Evolutionary conservation across 148 eudicot species (phyloP).

Genomic region (Camellia japonica): DNA sequence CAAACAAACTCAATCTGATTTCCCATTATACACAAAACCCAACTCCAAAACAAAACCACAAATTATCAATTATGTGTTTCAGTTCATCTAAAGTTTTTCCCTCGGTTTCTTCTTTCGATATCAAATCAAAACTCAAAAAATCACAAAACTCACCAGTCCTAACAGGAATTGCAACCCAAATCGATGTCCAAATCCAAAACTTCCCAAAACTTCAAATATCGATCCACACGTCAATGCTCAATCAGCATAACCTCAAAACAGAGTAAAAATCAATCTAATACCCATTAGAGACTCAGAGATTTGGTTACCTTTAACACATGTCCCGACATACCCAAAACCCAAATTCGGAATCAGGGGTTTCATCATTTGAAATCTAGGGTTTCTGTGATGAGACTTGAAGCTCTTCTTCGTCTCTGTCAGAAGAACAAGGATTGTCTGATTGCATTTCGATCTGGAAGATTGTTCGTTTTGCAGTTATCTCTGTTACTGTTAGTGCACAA

Average conservation of each 20-base stretch:
- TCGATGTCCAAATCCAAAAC: background rate
- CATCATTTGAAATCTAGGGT: conserved; percentile 5
- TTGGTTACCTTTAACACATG: conserved; percentile 7
- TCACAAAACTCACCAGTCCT: background rate
- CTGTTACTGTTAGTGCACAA: background rate
- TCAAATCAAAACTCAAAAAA: conserved; percentile 5
- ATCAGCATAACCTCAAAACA: background rate
- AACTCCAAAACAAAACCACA: background rate
- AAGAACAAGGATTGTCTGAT: background rate
- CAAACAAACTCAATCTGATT: background rate
- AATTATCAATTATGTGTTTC: background rate
- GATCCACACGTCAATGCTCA: background rate
- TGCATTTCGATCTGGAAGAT: background rate
- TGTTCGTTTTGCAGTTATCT: conserved; percentile 2
- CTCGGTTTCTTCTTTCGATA: background rate
- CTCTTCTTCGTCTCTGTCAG: background rate
- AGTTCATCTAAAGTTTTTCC: background rate
- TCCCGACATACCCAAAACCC: background rate
- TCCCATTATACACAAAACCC: background rate
- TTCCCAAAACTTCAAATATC: background rate
- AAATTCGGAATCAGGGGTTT: conserved; percentile 14
- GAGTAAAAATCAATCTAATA: background rate
- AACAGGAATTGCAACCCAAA: background rate
- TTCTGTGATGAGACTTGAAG: background rate
- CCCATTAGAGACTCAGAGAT: background rate